These are phyloP conservation scores for Apiospora malaysiana DNA, from an alignment of 2,329 filamentous ascomycete genomes.

Conservation along the genomic window DNA sequence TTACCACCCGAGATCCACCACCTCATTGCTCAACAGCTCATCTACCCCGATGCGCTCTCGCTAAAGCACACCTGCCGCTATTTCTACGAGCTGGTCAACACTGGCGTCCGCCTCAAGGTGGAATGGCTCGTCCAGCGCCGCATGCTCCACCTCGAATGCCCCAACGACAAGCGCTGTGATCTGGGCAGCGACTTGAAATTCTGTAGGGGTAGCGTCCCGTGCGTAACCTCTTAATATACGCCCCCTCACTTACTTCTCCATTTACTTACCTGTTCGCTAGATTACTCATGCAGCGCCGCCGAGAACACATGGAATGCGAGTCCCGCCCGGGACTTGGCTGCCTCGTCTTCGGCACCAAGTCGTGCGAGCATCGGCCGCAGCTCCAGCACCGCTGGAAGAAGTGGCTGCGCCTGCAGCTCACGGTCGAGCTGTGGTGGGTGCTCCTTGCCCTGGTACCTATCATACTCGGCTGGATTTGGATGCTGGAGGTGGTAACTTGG, in stretches of 20 bases:
- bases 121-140: constrained; percentile 72
- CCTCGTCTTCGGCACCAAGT: constrained; percentile 56
- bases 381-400: constrained; percentile 52
- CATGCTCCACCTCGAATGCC: constrained; percentile 68
- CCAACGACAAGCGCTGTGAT: constrained; percentile 62
- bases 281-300: constrained; percentile 62
- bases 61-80: constrained; percentile 70
- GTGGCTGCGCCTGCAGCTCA: constrained; percentile 52
- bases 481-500: constrained; percentile 7
- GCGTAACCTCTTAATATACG: not conserved
- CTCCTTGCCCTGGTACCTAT: constrained; percentile 48
- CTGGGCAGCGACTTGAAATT: constrained; percentile 65
- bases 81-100: constrained; percentile 69
- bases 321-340: constrained; percentile 62
- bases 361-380: constrained; percentile 51
- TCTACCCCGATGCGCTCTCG: constrained; percentile 74
- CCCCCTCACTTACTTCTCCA: not conserved
- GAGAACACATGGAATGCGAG: constrained; percentile 67
- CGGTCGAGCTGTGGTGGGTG: constrained; percentile 57
- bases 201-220: constrained; percentile 41
- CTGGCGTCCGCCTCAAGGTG: constrained; percentile 69
- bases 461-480: constrained; percentile 43
- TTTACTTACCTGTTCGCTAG: constrained; percentile 39
- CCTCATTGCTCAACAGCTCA: constrained; percentile 63
- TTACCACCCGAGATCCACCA: constrained; percentile 73